These are phyloP conservation scores for Neonectria magnoliae DNA, from an alignment of 2,329 filamentous ascomycete species.

Conservation along the genomic window DNA sequence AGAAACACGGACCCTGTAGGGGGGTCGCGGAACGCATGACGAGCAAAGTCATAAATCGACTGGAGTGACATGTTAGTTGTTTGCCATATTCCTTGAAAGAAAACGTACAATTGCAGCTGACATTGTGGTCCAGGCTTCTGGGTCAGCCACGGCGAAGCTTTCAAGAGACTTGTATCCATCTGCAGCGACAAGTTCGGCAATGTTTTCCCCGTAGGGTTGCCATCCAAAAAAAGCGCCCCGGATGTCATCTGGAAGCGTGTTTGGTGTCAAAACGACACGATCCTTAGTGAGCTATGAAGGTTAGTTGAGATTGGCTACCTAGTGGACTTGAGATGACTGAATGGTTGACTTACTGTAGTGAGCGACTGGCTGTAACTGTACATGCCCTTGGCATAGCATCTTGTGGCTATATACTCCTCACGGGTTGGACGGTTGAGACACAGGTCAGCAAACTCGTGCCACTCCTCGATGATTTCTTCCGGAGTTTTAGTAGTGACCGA, in stretches of 20 bases:
- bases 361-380: constrained; percentile 6
- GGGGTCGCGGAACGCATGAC: constrained; percentile 22
- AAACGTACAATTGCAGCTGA: constrained; percentile 38
- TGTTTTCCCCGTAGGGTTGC: constrained; percentile 18
- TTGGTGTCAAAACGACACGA: not conserved
- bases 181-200: constrained; percentile 27
- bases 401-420: not conserved
- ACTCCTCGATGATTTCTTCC: not conserved
- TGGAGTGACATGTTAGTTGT: constrained; percentile 15
- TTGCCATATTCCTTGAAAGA: not conserved
- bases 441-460: not conserved
- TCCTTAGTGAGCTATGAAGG: constrained; percentile 5
- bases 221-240: constrained; percentile 18
- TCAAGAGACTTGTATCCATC: constrained; percentile 39
- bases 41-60: constrained; percentile 44
- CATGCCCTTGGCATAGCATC: not conserved
- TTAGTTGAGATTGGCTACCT: not conserved
- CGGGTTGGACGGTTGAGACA: constrained; percentile 3
- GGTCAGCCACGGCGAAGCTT: constrained; percentile 35
- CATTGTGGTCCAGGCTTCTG: constrained; percentile 37
- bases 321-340: not conserved
- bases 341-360: not conserved
- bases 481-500: not conserved
- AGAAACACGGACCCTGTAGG: constrained; percentile 41
- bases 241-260: not conserved